Evolutionary conservation across 768 basidiomycete species (phyloP).

Genomic region (Hypholoma sublateritium): DNA sequence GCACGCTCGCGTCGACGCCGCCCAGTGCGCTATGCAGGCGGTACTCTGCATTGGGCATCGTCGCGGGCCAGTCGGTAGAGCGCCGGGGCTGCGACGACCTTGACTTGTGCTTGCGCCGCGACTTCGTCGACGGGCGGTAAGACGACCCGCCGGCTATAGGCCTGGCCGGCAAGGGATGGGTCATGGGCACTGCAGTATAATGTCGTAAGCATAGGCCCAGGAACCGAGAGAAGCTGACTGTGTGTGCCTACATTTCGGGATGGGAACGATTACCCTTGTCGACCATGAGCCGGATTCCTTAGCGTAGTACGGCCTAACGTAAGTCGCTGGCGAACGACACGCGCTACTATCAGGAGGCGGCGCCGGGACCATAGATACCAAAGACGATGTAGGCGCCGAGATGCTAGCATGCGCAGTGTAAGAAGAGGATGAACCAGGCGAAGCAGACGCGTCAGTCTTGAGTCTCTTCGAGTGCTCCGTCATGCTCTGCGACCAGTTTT

Average conservation of each 20-base stretch:
- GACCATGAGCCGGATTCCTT: not conserved
- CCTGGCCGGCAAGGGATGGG: not conserved
- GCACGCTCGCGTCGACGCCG: constrained; percentile 46
- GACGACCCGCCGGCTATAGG: constrained; percentile 1
- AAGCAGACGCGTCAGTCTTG: not conserved
- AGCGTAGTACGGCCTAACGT: not conserved
- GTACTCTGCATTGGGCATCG: constrained; percentile 34
- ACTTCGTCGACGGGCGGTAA: constrained; percentile 35
- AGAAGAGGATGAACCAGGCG: not conserved
- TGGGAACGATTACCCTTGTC: not conserved
- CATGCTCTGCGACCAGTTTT: not conserved
- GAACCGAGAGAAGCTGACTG: not conserved
- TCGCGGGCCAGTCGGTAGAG: constrained; percentile 46
- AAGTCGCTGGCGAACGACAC: not conserved
- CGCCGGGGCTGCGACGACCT: constrained; percentile 19
- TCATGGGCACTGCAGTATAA: not conserved
- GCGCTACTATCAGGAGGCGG: not conserved
- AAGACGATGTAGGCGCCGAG: too few species aligned
- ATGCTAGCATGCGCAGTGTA: too few species aligned
- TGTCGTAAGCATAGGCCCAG: not conserved
- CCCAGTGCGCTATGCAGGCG: constrained; percentile 41
- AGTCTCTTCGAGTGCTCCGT: not conserved
- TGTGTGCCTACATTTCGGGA: not conserved
- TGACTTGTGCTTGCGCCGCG: constrained; percentile 27
- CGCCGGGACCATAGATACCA: too few species aligned